Percentiles rank a stretch among this genome's conserved stretches.
These are phyloP conservation scores for Coccomyxa sp. DNA, from an alignment of 139 green algal genomes.

Conservation along the genomic window DNA sequence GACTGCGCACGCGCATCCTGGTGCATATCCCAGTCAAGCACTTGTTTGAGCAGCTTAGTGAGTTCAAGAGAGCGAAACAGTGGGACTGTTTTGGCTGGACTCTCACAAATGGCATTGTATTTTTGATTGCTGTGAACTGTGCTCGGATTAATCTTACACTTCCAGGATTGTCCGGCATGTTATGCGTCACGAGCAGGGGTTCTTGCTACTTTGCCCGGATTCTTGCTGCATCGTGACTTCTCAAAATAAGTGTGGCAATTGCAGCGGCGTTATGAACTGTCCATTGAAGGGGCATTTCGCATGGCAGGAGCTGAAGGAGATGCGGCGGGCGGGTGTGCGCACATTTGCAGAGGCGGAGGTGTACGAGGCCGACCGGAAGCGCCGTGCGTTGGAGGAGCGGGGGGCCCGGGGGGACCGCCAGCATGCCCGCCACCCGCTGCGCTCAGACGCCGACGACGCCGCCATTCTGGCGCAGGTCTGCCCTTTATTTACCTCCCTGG, in stretches of 20 bases:
- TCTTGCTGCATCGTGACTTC: too few species aligned
- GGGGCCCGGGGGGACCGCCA: background rate
- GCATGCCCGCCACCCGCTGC: background rate
- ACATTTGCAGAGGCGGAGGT: slow-evolving; percentile 69
- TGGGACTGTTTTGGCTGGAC: too few species aligned
- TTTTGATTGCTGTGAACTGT: too few species aligned
- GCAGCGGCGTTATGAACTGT: too few species aligned
- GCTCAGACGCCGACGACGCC: background rate
- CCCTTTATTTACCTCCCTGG: background rate
- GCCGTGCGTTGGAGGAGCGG: slow-evolving; percentile 4
- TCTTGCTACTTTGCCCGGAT: too few species aligned
- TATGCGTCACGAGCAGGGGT: too few species aligned
- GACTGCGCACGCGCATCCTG: slow-evolving; percentile 74
- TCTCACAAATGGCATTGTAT: too few species aligned
- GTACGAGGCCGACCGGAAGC: slow-evolving; percentile 52
- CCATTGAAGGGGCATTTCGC: too few species aligned
- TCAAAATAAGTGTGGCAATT: too few species aligned
- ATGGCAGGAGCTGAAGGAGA: slow-evolving; percentile 71
- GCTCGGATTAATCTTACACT: too few species aligned
- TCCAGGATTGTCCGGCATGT: too few species aligned
- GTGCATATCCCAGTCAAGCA: background rate
- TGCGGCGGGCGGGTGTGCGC: slow-evolving; percentile 53
- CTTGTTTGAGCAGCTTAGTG: background rate
- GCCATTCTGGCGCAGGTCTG: slow-evolving; percentile 1
- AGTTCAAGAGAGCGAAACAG: background rate